Evolutionary conservation across 306 rosid genomes (phyloP), one percentile per base, ranked within the genome.

Genomic region (Sphenostylis stenocarpa): DNA sequence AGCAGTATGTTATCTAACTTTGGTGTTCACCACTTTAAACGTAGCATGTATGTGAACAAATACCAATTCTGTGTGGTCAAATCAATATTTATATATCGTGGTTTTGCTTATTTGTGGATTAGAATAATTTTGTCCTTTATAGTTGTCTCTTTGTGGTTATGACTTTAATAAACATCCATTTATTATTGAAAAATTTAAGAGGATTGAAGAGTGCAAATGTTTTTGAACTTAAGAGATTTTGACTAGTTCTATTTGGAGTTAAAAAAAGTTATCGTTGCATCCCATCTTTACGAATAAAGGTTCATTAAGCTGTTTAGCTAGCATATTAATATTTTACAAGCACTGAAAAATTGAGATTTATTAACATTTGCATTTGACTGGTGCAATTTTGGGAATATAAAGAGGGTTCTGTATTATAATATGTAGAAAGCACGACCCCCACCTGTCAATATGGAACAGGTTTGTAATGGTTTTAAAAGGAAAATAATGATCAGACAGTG

Each of bases 1-100:
- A 89, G 72, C 83, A 60, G 98, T 96, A 86, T 83, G 96, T 89
- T 79, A 14, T 49, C 47, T 75, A 24, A 47, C 63, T 36, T 57
- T 17, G 6, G n/a, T 53, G 57, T 53, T 49, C 24, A 21, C 16
- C 43, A 3, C 44, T 71, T 16, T 65, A 70, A 44, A 8, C 65
- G 52, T 39, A 69, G 1, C 56, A 48, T 77, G 71, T 3, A 7
- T 44, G 43, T 53, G 34, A 29, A 52, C 13, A 44, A 38, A 76
- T 76, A 61, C 49, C 6, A 39, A 17, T 69, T 77, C 15, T 73
- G 29, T 24, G 65, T 28, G 7, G 26, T 79, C 70, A 33, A 44
- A 75, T 41, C 38, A 15, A 31, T 80, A 20, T 47, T 53, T 75
- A 55, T 16, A 26, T 56, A 4, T n/a, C 45, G 3, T 45, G 21